phyloP scores from a whole-genome alignment of 257 asterid genomes.

The Catharanthus roseus region DNA sequence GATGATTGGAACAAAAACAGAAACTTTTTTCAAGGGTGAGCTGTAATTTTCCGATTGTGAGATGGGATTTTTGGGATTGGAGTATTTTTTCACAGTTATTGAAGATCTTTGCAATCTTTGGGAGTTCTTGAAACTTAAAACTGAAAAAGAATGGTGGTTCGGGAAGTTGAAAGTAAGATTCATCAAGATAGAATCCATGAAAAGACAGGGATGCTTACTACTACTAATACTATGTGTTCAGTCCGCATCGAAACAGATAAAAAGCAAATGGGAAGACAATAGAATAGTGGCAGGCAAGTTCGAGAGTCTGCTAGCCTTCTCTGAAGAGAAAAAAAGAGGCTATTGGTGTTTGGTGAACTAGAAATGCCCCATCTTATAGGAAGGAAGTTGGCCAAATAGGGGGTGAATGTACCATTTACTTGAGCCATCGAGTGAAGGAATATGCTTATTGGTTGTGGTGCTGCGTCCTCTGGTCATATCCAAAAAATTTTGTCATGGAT shows the following conservation, averaged over 20 bases:
- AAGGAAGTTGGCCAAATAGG: too few species aligned
- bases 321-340: too few species aligned
- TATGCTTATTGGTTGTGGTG: background rate
- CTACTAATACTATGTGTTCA: conserved; percentile 11
- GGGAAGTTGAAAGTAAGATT: conserved; percentile 21
- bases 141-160: conserved; percentile 18
- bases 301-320: background rate
- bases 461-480: too few species aligned
- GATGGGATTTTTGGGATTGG: conserved; percentile 31
- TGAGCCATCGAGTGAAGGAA: background rate
- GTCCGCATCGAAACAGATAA: conserved; percentile 31
- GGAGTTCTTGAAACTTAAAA: conserved; percentile 22
- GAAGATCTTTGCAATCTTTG: conserved; percentile 22
- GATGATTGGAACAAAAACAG: conserved; percentile 45
- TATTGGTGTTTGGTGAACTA: conserved; percentile 3
- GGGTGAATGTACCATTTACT: conserved; percentile 15
- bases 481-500: too few species aligned
- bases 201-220: conserved; percentile 1
- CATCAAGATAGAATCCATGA: conserved; percentile 44
- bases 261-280: background rate
- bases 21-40: conserved; percentile 40
- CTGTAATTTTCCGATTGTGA: conserved; percentile 30
- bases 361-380: background rate
- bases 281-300: conserved; percentile 12
- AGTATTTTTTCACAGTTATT: conserved; percentile 16